Evolutionary conservation across 495 filamentous ascomycete genomes (phyloP), one percentile per base, ranked within the genome.

Genomic region (Schizothecium vesticola): DNA sequence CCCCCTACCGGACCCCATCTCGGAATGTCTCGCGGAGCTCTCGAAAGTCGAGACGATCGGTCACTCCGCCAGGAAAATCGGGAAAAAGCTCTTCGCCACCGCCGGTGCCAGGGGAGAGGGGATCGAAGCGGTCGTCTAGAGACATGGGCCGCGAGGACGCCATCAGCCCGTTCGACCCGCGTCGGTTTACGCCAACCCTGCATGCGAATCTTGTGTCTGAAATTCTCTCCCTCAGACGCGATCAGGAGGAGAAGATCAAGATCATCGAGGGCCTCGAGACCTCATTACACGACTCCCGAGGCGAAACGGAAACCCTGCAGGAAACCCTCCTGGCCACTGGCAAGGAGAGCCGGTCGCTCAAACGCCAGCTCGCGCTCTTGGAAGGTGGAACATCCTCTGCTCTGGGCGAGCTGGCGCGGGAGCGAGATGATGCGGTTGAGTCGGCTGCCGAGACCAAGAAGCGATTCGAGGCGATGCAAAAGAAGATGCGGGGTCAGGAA

Each of bases 161-260:
- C 67, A 86, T 94, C 59, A 91, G 91, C 22, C 87, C 92, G 21
- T 82, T 97, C 23, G 94, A 98, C 73, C 91, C 95, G 7, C 88
- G 93, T 63, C 85, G 94, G 22, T 97, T 99, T 72, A 98, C 95
- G 6, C 95, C 95, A 4, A 97, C 93, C 2, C 84, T 98, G 22
- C 96, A 97, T 80, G 95, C 95, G 16, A 97, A 91, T 59, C 84
- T 99, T 9, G 94, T 99, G 7, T 92, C 94, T 0, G 94, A 99
- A 76, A 99, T 99, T 68, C 85, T 98, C 25, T 87, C 88, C 1
- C 78, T 99, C 58, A 88, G 93, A 4, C 84, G 95, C 58, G 96
- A 98, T 67, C 85, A 97, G 64, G 95, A 98, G 75, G 90, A 87
- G 56, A 97, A 96, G 76, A 83, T 89, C 22, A 91, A 88, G 69